Evolutionary conservation across 2,329 filamentous ascomycete genomes (phyloP).

Genomic region (Torrubiellomyces zombiae): DNA sequence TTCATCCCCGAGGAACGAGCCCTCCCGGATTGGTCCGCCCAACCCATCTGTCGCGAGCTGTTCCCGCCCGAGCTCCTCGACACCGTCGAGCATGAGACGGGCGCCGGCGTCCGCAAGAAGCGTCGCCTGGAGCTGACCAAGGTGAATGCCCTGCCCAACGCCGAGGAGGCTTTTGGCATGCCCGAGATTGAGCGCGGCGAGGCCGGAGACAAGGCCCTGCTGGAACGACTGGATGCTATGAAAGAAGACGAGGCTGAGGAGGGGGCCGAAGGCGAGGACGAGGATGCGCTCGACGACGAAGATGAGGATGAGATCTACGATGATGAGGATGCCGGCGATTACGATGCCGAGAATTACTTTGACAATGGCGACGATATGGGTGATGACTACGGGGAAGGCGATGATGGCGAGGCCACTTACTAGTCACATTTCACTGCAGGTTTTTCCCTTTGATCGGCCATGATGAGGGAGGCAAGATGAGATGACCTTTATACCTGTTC

Average conservation of each 20-base stretch:
- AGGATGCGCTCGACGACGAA: conserved; percentile 28
- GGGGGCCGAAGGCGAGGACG: conserved; percentile 30
- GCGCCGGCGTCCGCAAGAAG: conserved; percentile 22
- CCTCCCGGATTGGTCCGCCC: conserved; percentile 34
- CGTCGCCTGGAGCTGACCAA: conserved; percentile 28
- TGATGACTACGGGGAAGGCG: conserved; percentile 33
- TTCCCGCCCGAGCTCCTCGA: conserved; percentile 40
- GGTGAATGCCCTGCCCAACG: conserved; percentile 30
- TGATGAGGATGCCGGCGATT: conserved; percentile 43
- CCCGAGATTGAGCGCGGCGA: conserved; percentile 13
- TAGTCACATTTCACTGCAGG: no score
- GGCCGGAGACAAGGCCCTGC: conserved; percentile 18
- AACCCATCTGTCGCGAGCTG: conserved; percentile 33
- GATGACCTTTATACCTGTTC: no score
- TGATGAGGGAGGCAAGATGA: no score
- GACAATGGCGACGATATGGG: conserved; percentile 39
- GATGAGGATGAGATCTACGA: conserved; percentile 35
- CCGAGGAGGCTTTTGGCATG: conserved; percentile 32
- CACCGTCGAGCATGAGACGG: conserved; percentile 30
- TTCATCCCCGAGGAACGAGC: conserved; percentile 34
- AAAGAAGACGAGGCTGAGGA: conserved; percentile 35
- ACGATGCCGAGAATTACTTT: conserved; percentile 44
- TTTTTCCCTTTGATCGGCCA: no score
- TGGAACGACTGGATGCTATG: conserved; percentile 28
- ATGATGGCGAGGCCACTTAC: conserved; percentile 29